Percentiles rank a stretch among this genome's conserved stretches.
These are phyloP conservation scores for Aspergillus eucalypticola DNA, from an alignment of 2,329 filamentous ascomycete species.

Conservation along the genomic window DNA sequence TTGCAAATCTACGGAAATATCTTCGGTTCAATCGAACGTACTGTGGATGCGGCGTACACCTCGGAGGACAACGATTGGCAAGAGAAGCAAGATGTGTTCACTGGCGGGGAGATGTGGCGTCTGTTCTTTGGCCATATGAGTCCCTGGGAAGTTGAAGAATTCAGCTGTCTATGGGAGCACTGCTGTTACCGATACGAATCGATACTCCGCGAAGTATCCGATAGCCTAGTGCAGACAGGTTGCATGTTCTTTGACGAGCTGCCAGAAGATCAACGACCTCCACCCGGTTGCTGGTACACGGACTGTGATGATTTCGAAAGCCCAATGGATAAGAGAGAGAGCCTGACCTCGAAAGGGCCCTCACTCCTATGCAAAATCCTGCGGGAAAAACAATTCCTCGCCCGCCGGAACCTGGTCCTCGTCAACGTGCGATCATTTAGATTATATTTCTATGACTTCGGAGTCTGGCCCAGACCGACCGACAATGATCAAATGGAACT, in stretches of 20 bases:
- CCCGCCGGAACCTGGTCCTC: slow-evolving; percentile 17
- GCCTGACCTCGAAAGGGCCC: slow-evolving; percentile 16
- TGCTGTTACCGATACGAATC: background rate
- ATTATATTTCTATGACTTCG: background rate
- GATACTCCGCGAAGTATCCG: slow-evolving; percentile 8
- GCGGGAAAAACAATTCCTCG: background rate
- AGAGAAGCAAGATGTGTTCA: background rate
- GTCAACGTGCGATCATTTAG: slow-evolving; percentile 1
- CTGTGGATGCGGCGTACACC: background rate
- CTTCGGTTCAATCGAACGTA: slow-evolving; percentile 11
- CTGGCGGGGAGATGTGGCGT: slow-evolving; percentile 11
- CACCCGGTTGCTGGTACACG: background rate
- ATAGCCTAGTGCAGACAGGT: slow-evolving; percentile 2
- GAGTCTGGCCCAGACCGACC: background rate
- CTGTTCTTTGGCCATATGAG: slow-evolving; percentile 23
- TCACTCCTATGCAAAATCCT: slow-evolving; percentile 18
- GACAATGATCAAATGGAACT: slow-evolving; percentile 2
- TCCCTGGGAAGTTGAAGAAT: slow-evolving; percentile 26
- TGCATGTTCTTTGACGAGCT: slow-evolving; percentile 2
- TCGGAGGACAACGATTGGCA: background rate
- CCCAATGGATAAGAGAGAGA: background rate
- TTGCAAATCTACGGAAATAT: slow-evolving; percentile 20
- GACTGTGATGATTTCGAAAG: background rate
- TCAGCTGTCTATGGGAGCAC: slow-evolving; percentile 20
- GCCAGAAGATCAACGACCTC: slow-evolving; percentile 7